Evolutionary conservation across 192 early-diverging fungal genomes (phyloP), one percentile per base, ranked within the genome.

Genomic region (Rhizoclosmatium globosum): DNA sequence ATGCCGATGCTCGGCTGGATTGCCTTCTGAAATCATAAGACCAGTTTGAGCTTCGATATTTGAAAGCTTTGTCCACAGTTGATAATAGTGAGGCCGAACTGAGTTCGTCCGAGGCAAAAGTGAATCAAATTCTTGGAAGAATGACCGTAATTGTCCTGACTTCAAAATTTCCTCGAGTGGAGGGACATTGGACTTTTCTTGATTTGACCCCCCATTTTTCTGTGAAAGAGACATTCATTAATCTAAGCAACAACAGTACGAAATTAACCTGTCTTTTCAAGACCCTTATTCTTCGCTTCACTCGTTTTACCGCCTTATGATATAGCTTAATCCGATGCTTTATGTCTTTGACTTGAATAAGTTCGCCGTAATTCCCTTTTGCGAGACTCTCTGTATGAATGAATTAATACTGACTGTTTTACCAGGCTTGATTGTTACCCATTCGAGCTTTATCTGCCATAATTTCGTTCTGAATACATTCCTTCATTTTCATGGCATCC

Each of bases 361-460:
- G 43, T 42, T 64, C 72, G 42, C 42, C 58, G 44, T 74, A 74
- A 38, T 74, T 56, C 2, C 59, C 72, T 64, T 43, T 57, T 4
- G 44, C 9, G 4, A 38, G 41, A 23, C 11, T 56, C 53, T 71
- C 69, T 71, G 48, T 38, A 71, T 3, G 21, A 13, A 19, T 46
- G 23, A 0, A 48, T 38, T 43, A 3, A 48, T 4, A 56, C 47
- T n/a, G 6, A 38, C 67, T 11, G 67, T 11, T 17, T 68, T 11
- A 38, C 19, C 43, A 42, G 39, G 43, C 6, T 68, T 7, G 21
- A 23, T 68, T 17, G 13, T 39, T 11, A 74, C 72, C 72, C 9
- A 53, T 56, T 71, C 69, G 45, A 6, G 69, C 59, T 48, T 74
- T 74, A 9, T 74, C 72, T 15, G 11, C n/a, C 61, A 43, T 38